Evolutionary conservation across 169 alveolate genomes (phyloP).

Genomic region (Plasmodium ovale): DNA sequence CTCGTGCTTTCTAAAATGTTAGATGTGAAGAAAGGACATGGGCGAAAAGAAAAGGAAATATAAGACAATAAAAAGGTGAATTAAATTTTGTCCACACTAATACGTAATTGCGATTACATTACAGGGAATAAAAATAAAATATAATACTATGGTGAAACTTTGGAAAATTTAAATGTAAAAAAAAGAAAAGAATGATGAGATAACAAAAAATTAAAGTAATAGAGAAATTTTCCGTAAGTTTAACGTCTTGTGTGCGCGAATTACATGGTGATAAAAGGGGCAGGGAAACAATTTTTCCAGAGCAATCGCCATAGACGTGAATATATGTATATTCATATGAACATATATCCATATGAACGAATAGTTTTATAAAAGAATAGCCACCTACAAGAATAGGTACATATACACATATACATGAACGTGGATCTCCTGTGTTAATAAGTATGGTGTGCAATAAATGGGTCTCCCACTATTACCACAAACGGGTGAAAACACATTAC

Average conservation of each 20-base stretch:
- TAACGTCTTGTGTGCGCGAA: constrained; percentile 8
- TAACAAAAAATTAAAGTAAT: no score
- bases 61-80: neutral
- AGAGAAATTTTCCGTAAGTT: neutral
- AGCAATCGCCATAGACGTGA: no score
- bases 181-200: neutral
- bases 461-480: no score
- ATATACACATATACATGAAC: no score
- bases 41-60: neutral
- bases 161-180: neutral
- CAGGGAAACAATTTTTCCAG: neutral
- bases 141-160: neutral
- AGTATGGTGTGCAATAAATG: no score
- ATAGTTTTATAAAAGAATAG: no score
- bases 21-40: neutral
- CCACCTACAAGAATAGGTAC: no score
- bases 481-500: no score
- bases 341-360: no score
- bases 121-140: neutral
- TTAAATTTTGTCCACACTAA: neutral
- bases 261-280: neutral
- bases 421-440: no score
- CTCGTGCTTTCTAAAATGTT: neutral
- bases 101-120: neutral
- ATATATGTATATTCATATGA: neutral